A percentile compares a stretch with the other conserved stretches of the same genome.
These are phyloP conservation scores for Tolypocladium tundrense DNA, from an alignment of 2,329 filamentous ascomycete species.

Conservation along the genomic window DNA sequence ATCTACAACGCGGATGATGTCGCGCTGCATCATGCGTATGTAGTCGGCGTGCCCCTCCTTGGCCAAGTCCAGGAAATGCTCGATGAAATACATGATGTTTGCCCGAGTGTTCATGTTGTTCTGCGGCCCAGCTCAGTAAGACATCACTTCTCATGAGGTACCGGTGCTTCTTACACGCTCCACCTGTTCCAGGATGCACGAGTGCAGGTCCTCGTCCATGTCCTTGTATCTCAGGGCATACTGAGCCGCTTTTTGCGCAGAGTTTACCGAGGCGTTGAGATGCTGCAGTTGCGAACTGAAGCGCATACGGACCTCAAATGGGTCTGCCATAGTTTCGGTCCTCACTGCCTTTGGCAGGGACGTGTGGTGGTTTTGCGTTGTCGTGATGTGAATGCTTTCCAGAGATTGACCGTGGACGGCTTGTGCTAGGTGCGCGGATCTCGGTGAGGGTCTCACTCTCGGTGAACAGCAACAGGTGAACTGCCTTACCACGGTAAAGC, in stretches of 20 bases:
- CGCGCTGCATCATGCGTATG: slow-evolving; percentile 87
- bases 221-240: slow-evolving; percentile 92
- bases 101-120: slow-evolving; percentile 95
- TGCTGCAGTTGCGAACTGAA: slow-evolving; percentile 87
- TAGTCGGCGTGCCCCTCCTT: slow-evolving; percentile 69
- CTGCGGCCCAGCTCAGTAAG: slow-evolving; percentile 25
- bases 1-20: slow-evolving; percentile 85
- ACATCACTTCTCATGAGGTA: too few relatives aligned
- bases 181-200: slow-evolving; percentile 91
- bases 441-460: slow-evolving; percentile 3
- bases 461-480: slow-evolving; percentile 3
- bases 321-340: slow-evolving; percentile 50
- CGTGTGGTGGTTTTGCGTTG: background rate
- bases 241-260: slow-evolving; percentile 83
- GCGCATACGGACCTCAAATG: slow-evolving; percentile 96
- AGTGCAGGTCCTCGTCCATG: slow-evolving; percentile 94
- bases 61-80: slow-evolving; percentile 83
- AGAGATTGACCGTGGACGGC: background rate
- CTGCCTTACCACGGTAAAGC: background rate
- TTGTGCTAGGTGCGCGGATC: background rate
- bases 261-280: slow-evolving; percentile 81
- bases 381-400: background rate
- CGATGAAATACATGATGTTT: slow-evolving; percentile 99
- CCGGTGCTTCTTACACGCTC: slow-evolving; percentile 49
- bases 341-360: background rate